Evolutionary conservation across 306 rosid species (phyloP).

Genomic region (Mimosa pudica): DNA sequence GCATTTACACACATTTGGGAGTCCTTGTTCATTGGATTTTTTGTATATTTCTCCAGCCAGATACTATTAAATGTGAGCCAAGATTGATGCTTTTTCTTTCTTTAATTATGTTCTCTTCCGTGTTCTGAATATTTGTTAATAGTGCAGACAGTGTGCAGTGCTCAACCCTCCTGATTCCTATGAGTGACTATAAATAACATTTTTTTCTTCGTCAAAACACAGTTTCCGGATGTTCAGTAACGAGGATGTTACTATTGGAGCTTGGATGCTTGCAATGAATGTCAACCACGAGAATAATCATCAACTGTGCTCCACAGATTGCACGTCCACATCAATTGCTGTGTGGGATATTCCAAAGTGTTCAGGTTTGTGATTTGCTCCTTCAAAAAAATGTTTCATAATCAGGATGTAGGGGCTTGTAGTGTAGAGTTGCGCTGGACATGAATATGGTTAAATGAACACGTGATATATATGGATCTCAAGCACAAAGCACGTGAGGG

Average conservation of each 20-base stretch:
- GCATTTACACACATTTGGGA: conserved; percentile 6
- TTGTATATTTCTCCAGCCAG: neutral
- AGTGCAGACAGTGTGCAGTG: conserved; percentile 4
- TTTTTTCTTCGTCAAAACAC: conserved; percentile 28
- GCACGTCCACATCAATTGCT: conserved; percentile 80
- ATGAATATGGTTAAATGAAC: neutral
- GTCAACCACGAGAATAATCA: conserved; percentile 83
- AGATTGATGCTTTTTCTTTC: conserved; percentile 12
- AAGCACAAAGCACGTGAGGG: neutral
- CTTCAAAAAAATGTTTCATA: conserved; percentile 16
- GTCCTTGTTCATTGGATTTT: neutral
- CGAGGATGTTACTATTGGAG: conserved; percentile 97
- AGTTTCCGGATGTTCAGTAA: conserved; percentile 99
- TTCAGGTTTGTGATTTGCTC: conserved; percentile 71
- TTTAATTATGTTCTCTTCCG: neutral
- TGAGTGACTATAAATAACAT: conserved; percentile 16
- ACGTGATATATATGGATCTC: neutral
- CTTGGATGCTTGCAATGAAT: conserved; percentile 99
- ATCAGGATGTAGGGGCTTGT: conserved; percentile 9
- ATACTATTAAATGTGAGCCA: neutral
- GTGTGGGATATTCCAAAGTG: conserved; percentile 99
- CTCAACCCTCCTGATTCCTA: conserved; percentile 8
- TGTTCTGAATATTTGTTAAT: neutral
- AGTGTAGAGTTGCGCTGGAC: conserved; percentile 7
- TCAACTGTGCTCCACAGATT: conserved; percentile 64